These are phyloP conservation scores for Flagelloscypha sp. DNA, from an alignment of 768 basidiomycete species.

Conservation along the genomic window DNA sequence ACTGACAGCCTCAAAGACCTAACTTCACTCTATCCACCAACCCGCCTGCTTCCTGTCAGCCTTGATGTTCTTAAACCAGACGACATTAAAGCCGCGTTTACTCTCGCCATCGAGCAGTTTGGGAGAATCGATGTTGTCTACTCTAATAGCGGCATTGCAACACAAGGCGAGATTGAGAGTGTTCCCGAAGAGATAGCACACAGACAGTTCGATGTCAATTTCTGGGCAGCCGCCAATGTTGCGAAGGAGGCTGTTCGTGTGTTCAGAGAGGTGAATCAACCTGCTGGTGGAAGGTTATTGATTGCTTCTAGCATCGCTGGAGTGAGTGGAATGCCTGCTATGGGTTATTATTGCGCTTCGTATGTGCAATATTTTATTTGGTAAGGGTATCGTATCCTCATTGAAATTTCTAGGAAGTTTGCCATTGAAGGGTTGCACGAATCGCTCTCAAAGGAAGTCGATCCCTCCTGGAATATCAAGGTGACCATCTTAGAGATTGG, in stretches of 20 bases:
- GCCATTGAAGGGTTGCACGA: conserved; percentile 26
- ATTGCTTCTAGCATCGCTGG: conserved; percentile 19
- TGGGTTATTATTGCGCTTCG: conserved; percentile 18
- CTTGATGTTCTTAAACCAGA: conserved; percentile 28
- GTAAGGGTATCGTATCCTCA: no score
- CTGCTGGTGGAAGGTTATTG: conserved; percentile 23
- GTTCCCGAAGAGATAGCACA: conserved; percentile 24
- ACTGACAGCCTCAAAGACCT: conserved; percentile 26
- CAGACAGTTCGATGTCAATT: conserved; percentile 29
- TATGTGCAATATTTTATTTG: conserved; percentile 11
- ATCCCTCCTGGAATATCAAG: conserved; percentile 35
- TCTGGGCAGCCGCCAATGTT: conserved; percentile 29
- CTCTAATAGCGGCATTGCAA: conserved; percentile 31
- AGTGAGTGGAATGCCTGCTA: conserved; percentile 1
- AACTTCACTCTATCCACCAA: conserved; percentile 16
- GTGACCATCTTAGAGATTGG: no score
- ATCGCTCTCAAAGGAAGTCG: conserved; percentile 25
- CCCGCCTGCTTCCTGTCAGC: conserved; percentile 27
- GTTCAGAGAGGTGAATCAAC: conserved; percentile 28
- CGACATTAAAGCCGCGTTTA: conserved; percentile 28
- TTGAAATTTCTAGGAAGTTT: conserved; percentile 13
- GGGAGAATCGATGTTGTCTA: conserved; percentile 37
- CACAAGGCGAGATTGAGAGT: conserved; percentile 29
- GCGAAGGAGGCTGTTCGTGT: conserved; percentile 21
- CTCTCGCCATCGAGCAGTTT: conserved; percentile 23